Evolutionary conservation across 2,329 filamentous ascomycete genomes (phyloP).

Genomic region (Apiospora marii): DNA sequence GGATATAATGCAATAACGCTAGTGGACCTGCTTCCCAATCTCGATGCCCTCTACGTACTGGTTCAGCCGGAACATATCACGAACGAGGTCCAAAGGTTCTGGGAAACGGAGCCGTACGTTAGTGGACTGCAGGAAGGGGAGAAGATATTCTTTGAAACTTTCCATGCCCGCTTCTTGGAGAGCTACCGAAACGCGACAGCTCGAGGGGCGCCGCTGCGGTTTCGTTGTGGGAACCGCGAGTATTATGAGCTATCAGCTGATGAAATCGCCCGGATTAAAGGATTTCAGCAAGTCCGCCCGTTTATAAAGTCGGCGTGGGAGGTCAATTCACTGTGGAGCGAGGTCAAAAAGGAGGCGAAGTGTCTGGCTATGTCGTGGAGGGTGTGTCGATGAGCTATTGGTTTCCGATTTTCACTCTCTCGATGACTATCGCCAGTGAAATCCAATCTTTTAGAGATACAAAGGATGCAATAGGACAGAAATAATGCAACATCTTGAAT

Average conservation of each 20-base stretch:
- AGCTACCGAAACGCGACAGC: background rate
- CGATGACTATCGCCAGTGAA: too few species aligned
- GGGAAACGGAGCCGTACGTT: too few species aligned
- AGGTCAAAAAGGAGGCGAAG: background rate
- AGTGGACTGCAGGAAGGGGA: too few species aligned
- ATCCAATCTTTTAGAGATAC: too few species aligned
- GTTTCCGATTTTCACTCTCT: too few species aligned
- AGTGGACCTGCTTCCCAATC: background rate
- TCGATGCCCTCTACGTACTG: background rate
- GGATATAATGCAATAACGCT: background rate
- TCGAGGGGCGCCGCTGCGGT: background rate
- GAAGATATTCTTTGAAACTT: background rate
- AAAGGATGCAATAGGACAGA: too few species aligned
- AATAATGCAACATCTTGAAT: too few species aligned
- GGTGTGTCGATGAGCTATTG: background rate
- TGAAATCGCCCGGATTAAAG: background rate
- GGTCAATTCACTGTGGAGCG: background rate
- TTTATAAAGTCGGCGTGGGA: background rate
- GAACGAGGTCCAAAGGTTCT: too few species aligned
- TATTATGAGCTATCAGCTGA: background rate
- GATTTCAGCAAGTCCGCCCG: background rate
- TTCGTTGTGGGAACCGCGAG: background rate
- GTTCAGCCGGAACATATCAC: background rate
- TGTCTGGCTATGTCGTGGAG: background rate
- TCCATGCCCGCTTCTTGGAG: background rate